Percentiles rank a stretch among this genome's conserved stretches.
phyloP scores from a whole-genome alignment of 176 grass and related monocot species.

The Cocos nucifera region DNA sequence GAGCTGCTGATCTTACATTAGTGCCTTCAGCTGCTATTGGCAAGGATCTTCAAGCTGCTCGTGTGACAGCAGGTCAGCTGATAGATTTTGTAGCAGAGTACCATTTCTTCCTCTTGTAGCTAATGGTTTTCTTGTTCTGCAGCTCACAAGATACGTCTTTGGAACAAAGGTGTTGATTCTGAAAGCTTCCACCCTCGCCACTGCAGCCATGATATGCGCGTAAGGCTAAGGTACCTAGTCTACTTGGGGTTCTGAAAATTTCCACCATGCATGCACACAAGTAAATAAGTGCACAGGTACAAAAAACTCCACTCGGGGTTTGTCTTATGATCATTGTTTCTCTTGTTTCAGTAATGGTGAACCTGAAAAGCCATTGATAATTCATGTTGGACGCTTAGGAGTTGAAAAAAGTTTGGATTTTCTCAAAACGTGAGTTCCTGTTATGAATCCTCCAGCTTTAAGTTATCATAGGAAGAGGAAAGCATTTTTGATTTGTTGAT shows the following conservation, averaged over 20 bases:
- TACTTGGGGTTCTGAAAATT: too few relatives aligned
- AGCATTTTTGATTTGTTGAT: too few relatives aligned
- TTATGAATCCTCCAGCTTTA: not conserved
- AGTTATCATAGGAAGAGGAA: too few relatives aligned
- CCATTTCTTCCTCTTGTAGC: not conserved
- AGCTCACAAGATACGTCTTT: conserved; percentile 85
- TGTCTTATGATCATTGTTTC: conserved; percentile 12
- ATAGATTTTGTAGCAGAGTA: conserved; percentile 15
- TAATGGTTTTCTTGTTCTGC: conserved; percentile 26
- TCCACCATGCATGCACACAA: not conserved
- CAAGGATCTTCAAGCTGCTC: conserved; percentile 74
- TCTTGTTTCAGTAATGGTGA: conserved; percentile 65
- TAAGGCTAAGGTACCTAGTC: conserved; percentile 52
- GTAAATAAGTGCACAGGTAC: too few relatives aligned
- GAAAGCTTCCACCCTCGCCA: conserved; percentile 84
- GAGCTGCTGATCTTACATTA: conserved; percentile 83
- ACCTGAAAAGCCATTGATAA: conserved; percentile 79
- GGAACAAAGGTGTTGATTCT: conserved; percentile 98
- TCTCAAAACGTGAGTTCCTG: conserved; percentile 58
- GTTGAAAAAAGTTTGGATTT: conserved; percentile 98
- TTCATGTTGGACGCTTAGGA: conserved; percentile 94
- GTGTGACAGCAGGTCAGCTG: conserved; percentile 67
- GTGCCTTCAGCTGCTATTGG: conserved; percentile 81
- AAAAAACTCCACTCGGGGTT: too few relatives aligned
- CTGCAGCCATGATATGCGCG: conserved; percentile 68